Percentiles rank a stretch among this genome's conserved stretches.
phyloP scores from a whole-genome alignment of 2,329 filamentous ascomycete genomes.

The Diaporthe sp. region DNA sequence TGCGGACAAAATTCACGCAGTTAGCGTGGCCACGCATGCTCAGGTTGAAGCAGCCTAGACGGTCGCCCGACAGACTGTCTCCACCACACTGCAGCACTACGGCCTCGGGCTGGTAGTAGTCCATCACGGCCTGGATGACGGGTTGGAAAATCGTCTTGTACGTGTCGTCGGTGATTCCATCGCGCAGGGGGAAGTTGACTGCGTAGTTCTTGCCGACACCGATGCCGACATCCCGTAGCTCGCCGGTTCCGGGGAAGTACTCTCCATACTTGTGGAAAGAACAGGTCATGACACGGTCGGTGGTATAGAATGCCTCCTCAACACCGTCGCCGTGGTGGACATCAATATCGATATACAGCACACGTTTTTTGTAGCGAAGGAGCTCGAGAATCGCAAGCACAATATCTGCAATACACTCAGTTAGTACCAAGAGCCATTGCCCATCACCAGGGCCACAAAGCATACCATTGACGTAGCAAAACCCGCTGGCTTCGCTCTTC shows the following conservation, averaged over 20 bases:
- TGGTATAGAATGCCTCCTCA: slow-evolving; percentile 87
- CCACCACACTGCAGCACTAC: slow-evolving; percentile 97
- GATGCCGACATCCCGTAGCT: slow-evolving; percentile 86
- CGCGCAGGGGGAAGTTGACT: slow-evolving; percentile 91
- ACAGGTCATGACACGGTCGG: slow-evolving; percentile 87
- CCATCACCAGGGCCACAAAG: slow-evolving; percentile 52
- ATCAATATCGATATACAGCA: slow-evolving; percentile 96
- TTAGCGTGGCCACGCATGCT: slow-evolving; percentile 97
- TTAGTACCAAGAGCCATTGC: slow-evolving; percentile 15
- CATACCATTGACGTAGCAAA: slow-evolving; percentile 97
- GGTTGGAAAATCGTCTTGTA: slow-evolving; percentile 94
- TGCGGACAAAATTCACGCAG: slow-evolving; percentile 93
- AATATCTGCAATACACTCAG: slow-evolving; percentile 79
- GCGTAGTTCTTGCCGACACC: slow-evolving; percentile 91
- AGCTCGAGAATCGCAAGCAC: slow-evolving; percentile 95
- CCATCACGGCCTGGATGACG: slow-evolving; percentile 88
- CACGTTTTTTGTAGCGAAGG: slow-evolving; percentile 88
- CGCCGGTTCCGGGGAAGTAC: slow-evolving; percentile 94
- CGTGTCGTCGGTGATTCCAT: slow-evolving; percentile 89
- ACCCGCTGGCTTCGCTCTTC: slow-evolving; percentile 94
- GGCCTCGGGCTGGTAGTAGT: slow-evolving; percentile 88
- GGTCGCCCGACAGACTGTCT: slow-evolving; percentile 93
- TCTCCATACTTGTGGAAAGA: slow-evolving; percentile 97
- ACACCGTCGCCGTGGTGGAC: slow-evolving; percentile 90
- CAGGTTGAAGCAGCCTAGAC: slow-evolving; percentile 95